phyloP scores from a whole-genome alignment of 2,329 filamentous ascomycete species.

The Sclerotinia subarctica region DNA sequence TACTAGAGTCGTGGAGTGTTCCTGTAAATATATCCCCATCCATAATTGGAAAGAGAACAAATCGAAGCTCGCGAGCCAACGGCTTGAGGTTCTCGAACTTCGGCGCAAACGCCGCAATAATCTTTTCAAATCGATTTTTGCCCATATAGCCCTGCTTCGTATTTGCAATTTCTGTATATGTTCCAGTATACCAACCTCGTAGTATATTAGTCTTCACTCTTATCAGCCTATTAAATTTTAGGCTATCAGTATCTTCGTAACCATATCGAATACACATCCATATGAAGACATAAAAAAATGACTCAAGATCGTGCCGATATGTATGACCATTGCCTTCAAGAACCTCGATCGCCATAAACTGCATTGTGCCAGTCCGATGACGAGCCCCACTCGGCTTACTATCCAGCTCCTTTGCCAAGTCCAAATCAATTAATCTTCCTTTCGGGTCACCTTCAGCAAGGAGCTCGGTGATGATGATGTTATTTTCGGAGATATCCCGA shows the following conservation, averaged over 20 bases:
- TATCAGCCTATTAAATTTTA: slow-evolving; percentile 24
- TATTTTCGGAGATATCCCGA: too few relatives aligned
- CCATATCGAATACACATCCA: too few relatives aligned
- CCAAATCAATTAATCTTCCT: too few relatives aligned
- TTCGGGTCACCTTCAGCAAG: too few relatives aligned
- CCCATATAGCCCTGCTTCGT: slow-evolving; percentile 28
- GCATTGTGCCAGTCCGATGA: too few relatives aligned
- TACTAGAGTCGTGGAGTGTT: slow-evolving; percentile 23
- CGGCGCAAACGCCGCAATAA: slow-evolving; percentile 34
- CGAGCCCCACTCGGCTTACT: too few relatives aligned
- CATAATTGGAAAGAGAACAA: slow-evolving; percentile 29
- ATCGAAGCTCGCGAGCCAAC: slow-evolving; percentile 23
- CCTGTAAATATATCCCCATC: slow-evolving; percentile 30
- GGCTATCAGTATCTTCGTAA: not conserved
- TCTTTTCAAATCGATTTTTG: slow-evolving; percentile 30
- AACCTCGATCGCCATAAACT: too few relatives aligned
- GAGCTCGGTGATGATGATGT: too few relatives aligned
- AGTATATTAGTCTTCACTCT: slow-evolving; percentile 23
- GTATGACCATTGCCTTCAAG: too few relatives aligned
- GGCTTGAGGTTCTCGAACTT: slow-evolving; percentile 32
- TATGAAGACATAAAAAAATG: too few relatives aligned
- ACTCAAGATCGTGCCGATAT: too few relatives aligned
- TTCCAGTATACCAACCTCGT: slow-evolving; percentile 34
- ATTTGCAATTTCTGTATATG: slow-evolving; percentile 31
- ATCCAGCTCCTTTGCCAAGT: too few relatives aligned